phyloP scores from a whole-genome alignment of 2,329 filamentous ascomycete genomes.

The Zymoseptoria pseudotritici region DNA sequence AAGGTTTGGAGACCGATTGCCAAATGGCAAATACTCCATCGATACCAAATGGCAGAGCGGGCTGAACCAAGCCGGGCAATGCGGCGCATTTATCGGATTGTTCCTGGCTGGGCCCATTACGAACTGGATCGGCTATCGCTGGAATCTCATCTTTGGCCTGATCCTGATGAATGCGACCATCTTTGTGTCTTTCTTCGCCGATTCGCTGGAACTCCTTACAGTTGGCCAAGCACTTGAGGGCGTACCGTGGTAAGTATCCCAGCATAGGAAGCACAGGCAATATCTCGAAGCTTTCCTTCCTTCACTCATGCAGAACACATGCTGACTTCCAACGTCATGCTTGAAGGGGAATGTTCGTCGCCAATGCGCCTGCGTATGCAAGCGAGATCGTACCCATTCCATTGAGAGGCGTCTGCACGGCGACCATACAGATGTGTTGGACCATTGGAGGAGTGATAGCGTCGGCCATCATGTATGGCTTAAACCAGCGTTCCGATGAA shows the following conservation, averaged over 20 bases:
- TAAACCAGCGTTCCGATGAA: constrained; percentile 35
- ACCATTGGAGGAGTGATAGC: constrained; percentile 53
- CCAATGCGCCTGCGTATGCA: constrained; percentile 54
- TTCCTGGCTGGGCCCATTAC: constrained; percentile 52
- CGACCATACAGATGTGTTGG: constrained; percentile 57
- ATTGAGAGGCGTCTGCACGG: constrained; percentile 48
- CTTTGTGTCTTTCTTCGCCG: constrained; percentile 50
- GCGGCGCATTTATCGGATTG: constrained; percentile 52
- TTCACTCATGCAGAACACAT: too few species aligned
- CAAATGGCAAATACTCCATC: constrained; percentile 32
- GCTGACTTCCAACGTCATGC: too few species aligned
- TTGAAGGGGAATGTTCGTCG: constrained; percentile 49
- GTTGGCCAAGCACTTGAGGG: constrained; percentile 51
- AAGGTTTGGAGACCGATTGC: constrained; percentile 33
- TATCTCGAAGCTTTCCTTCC: too few species aligned
- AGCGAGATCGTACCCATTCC: constrained; percentile 50
- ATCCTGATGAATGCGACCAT: constrained; percentile 51
- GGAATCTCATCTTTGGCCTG: constrained; percentile 46
- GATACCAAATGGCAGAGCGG: constrained; percentile 50
- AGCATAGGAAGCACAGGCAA: too few species aligned
- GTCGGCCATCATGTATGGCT: constrained; percentile 40
- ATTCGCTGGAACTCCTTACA: constrained; percentile 39
- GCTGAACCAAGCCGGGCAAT: constrained; percentile 46
- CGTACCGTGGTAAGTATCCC: constrained; percentile 42
- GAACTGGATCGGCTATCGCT: constrained; percentile 50